Percentiles rank a stretch among this genome's conserved stretches.
Conservation (phyloP, 2,329 filamentous ascomycete genomes). For the Aphanoascus verrucosus region DNA sequence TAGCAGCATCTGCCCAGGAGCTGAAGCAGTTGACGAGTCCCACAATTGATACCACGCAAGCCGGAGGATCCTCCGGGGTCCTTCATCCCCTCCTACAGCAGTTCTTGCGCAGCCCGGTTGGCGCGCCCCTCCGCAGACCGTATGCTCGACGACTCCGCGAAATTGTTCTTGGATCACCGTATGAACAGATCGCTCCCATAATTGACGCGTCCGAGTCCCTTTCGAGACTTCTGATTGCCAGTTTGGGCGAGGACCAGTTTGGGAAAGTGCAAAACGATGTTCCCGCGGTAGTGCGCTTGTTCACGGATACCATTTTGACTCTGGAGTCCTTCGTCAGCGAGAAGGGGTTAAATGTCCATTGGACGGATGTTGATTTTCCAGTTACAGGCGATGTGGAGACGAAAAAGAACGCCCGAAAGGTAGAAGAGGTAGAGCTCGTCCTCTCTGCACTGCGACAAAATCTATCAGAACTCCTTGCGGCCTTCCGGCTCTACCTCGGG, state of each 20-base stretch:
- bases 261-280: constrained; percentile 81
- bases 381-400: constrained; percentile 26
- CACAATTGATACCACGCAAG: constrained; percentile 37
- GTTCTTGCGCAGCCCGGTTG: constrained; percentile 45
- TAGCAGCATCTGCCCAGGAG: constrained; percentile 30
- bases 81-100: constrained; percentile 40
- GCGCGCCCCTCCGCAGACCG: constrained; percentile 58
- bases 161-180: constrained; percentile 62
- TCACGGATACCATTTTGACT: constrained; percentile 57
- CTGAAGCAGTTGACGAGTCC: constrained; percentile 28
- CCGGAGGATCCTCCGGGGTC: constrained; percentile 40
- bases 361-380: constrained; percentile 60
- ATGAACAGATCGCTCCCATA: constrained; percentile 57
- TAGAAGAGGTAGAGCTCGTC: constrained; percentile 60
- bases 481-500: constrained; percentile 63
- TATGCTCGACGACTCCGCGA: constrained; percentile 55
- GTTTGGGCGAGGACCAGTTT: constrained; percentile 68
- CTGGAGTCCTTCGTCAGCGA: constrained; percentile 55
- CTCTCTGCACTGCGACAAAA: constrained; percentile 53
- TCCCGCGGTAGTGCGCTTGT: constrained; percentile 58
- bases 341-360: constrained; percentile 49
- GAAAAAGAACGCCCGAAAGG: constrained; percentile 29
- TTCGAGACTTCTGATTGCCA: constrained; percentile 58
- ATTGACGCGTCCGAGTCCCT: constrained; percentile 62
- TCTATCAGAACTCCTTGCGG: constrained; percentile 53